phyloP scores from a whole-genome alignment of 169 alveolate genomes.

The Besnoitia besnoiti region DNA sequence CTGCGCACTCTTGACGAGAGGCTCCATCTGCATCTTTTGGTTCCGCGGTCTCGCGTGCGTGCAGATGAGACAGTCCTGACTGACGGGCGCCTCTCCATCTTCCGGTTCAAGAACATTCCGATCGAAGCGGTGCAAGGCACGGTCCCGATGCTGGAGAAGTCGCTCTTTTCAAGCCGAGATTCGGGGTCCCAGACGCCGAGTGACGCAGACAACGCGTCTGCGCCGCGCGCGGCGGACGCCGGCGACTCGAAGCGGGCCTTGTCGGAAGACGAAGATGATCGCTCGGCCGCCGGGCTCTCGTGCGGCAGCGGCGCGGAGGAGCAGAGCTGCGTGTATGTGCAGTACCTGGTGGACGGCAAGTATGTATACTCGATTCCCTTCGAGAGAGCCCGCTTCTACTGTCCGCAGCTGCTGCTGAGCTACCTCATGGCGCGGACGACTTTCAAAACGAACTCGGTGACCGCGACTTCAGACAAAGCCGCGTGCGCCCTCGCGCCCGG shows the following conservation, averaged over 20 bases:
- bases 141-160: background rate
- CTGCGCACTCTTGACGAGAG: too few relatives aligned
- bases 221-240: background rate
- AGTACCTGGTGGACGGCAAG: constrained; percentile 45
- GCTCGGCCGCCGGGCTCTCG: background rate
- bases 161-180: too few relatives aligned
- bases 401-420: constrained; percentile 59
- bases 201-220: background rate
- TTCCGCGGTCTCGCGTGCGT: too few relatives aligned
- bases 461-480: too few relatives aligned
- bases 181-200: background rate
- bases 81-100: constrained; percentile 11
- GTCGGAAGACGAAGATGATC: background rate
- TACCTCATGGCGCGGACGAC: constrained; percentile 56
- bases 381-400: constrained; percentile 32
- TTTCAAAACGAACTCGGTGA: too few relatives aligned
- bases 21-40: too few relatives aligned
- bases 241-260: background rate
- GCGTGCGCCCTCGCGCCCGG: background rate
- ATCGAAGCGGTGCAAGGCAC: background rate
- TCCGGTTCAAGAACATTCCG: background rate
- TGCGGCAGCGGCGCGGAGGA: background rate
- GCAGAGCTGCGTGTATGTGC: constrained; percentile 28
- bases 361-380: constrained; percentile 50
- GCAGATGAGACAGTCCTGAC: constrained; percentile 22